Evolutionary conservation across 1,284 basidiomycete genomes (phyloP), one percentile per base, ranked within the genome.

Genomic region (Leccinum angustisporum): DNA sequence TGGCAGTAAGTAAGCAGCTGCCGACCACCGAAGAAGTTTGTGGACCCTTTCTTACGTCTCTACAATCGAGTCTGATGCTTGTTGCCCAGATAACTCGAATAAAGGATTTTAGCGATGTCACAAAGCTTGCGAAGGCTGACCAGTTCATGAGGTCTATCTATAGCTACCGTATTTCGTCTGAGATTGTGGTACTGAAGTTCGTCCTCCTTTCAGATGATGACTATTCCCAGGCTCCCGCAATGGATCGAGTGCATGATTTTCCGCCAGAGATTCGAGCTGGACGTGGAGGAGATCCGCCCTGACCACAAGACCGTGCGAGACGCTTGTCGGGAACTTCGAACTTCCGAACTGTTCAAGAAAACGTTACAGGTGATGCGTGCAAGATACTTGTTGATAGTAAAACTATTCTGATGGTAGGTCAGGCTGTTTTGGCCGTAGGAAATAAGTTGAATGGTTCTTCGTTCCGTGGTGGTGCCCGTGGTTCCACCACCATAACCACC

Each of bases 171-270:
- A 40, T 30, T 3, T 13, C 9, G 6, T 58, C 53, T 6, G 21
- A 51, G 16, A 52, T 18, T 13, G 40, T 18, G 11, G 11, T 51
- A 57, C 48, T 68, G n/a, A 64, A 46, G 21, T 31, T 65, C 25
- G 25, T 46, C 16, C 0, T 51, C 25, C 33, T 61, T 65, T 3
- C 65, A 95, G 88, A 90, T 97, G 64, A 88, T 90, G 76, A 79
- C 78, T 3, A 88, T 97, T 53, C 92, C 94, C 1, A 80, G 92
- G 25, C 81, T 97, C 6, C 71, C 83, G 4, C 83, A 90, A 66
- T 83, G 95, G 3, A 74, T 95, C 36, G 85, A 88, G 6, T 90
- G 87, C 68, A 94, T 96, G 89, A 73, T 95, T 14, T 96, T 91
- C 75, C 86, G 92, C 25, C 83, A 87, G 25, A 88, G 86, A 65